These are phyloP conservation scores for Lactifluus piperatus DNA, from an alignment of 768 basidiomycete species.

Conservation along the genomic window DNA sequence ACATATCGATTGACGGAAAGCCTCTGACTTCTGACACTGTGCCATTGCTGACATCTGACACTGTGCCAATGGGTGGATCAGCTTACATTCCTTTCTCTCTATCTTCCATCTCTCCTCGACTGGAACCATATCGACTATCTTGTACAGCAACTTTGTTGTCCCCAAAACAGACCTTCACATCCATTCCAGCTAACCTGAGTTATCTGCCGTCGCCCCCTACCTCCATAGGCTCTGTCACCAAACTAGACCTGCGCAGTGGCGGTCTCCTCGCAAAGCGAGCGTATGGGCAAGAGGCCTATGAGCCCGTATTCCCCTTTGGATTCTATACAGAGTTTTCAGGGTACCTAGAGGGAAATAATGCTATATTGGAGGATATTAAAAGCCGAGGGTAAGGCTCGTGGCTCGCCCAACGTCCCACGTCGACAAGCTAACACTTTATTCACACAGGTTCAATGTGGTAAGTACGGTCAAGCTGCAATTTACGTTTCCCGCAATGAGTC, in stretches of 20 bases:
- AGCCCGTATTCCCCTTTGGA: slow-evolving; percentile 55
- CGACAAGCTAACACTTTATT: slow-evolving; percentile 8
- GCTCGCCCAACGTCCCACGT: background rate
- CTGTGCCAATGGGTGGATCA: slow-evolving; percentile 27
- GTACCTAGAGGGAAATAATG: slow-evolving; percentile 44
- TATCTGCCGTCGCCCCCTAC: slow-evolving; percentile 34
- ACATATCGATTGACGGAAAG: slow-evolving; percentile 24
- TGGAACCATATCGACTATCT: slow-evolving; percentile 26
- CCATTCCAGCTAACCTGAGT: slow-evolving; percentile 27
- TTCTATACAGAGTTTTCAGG: slow-evolving; percentile 59
- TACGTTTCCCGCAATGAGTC: background rate
- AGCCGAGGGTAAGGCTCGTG: slow-evolving; percentile 45
- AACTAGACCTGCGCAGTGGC: slow-evolving; percentile 40
- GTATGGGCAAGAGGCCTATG: slow-evolving; percentile 21
- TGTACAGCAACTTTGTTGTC: slow-evolving; percentile 27
- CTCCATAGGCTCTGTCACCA: slow-evolving; percentile 34
- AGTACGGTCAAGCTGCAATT: slow-evolving; percentile 9
- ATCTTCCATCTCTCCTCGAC: slow-evolving; percentile 24
- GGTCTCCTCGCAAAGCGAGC: slow-evolving; percentile 34
- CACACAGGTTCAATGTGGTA: slow-evolving; percentile 33
- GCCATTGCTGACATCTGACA: slow-evolving; percentile 16
- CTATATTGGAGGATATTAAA: slow-evolving; percentile 48
- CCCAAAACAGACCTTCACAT: slow-evolving; percentile 26
- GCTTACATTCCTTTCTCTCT: slow-evolving; percentile 32
- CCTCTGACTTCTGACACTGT: slow-evolving; percentile 25